These are phyloP conservation scores for Hamigera avellanea DNA, from an alignment of 495 filamentous ascomycete genomes.

Conservation along the genomic window DNA sequence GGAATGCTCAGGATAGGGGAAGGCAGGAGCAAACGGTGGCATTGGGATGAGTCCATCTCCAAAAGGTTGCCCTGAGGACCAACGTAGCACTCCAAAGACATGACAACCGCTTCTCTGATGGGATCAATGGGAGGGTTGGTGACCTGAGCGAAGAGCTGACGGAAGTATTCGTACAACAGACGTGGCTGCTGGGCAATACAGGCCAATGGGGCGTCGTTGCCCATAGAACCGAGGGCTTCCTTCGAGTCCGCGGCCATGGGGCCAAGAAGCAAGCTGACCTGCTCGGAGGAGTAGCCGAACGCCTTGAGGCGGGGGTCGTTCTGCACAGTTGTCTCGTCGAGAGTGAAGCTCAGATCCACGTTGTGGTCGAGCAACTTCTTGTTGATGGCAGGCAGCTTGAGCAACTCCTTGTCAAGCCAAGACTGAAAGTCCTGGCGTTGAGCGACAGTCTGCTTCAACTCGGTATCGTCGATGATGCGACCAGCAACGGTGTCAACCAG, in stretches of 20 bases:
- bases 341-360: constrained; percentile 50
- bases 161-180: constrained; percentile 95
- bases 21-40: constrained; percentile 72
- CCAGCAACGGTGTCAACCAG: constrained; percentile 93
- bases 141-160: constrained; percentile 97
- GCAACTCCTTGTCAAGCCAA: constrained; percentile 81
- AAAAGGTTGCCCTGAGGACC: constrained; percentile 95
- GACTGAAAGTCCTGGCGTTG: constrained; percentile 73
- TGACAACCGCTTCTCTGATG: constrained; percentile 96
- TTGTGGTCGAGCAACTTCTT: constrained; percentile 43
- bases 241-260: constrained; percentile 99
- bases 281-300: constrained; percentile 95
- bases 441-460: constrained; percentile 84
- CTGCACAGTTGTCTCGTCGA: constrained; percentile 68
- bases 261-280: constrained; percentile 85
- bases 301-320: constrained; percentile 76
- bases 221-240: constrained; percentile 99
- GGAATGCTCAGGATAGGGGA: constrained; percentile 86
- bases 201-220: constrained; percentile 92
- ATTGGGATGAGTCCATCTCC: constrained; percentile 88
- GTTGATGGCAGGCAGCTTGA: constrained; percentile 69
- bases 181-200: constrained; percentile 85
- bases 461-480: constrained; percentile 89
- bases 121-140: constrained; percentile 98
- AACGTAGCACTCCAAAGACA: constrained; percentile 97